Base-by-base conservation (phyloP, 2,329 filamentous ascomycete genomes). In the Herpotrichia juniperi region DNA sequence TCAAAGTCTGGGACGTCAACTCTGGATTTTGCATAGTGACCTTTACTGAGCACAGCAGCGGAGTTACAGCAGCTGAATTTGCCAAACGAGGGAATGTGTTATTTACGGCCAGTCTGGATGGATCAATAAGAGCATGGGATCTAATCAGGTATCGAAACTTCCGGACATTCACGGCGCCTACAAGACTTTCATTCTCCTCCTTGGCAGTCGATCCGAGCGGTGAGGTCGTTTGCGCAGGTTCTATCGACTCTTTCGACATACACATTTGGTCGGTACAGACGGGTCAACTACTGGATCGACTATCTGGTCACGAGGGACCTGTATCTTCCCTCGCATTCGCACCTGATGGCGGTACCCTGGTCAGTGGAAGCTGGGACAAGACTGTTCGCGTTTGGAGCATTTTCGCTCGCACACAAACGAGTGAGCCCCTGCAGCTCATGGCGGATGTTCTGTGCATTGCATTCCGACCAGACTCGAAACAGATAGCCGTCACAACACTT, bases 241-340 rank as follows among this genome's bases (percentile, higher is more conserved):
- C 93, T 1, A 82, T 96, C 14, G 94, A 99, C 72, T 96, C 93
- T 4, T 97, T 97, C 61, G 93, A 97, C 68, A 91, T 99, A 46
- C 93, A 99, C 75, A 90, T 99, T 56, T 99, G 94, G 94, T 97
- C 91, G 4, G 96, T 99, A 3, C 94, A 99, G 71, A 99, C 93
- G 0, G 94, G 94, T 2, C 94, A 99, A 73, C 81, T 99, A 16
- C 85, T 99, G 5, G 94, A 99, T 71, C 89, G 89, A 60, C 80
- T 99, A 21, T 84, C 93, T 6, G 96, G 94, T 1, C 94, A 99
- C 63, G 93, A 99, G 76, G 94, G 93, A 0, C 94, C 94, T 0
- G 89, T 99, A 1, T 94, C 92, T 4, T 87, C 90, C 2, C 78
- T 99, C 22, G 86, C 91, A 2, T 99, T 99, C 69, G 87, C 93